Conservation (phyloP, 768 basidiomycete genomes). For the Dendrothele bispora region DNA sequence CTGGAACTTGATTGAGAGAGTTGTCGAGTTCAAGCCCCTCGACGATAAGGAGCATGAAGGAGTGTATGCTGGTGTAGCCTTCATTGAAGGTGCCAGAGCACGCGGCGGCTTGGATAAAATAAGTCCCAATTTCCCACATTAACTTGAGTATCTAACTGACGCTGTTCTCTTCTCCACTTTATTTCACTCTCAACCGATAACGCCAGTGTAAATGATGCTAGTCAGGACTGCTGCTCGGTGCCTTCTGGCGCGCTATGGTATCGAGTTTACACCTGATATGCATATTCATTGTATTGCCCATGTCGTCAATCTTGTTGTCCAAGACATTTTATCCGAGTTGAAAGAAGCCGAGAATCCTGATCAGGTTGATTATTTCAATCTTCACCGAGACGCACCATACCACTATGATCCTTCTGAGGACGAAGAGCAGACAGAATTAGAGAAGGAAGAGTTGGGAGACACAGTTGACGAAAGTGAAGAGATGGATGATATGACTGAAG, state of each 20-base stretch:
- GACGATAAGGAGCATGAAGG: slow-evolving; percentile 34
- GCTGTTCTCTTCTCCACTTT: slow-evolving; percentile 15
- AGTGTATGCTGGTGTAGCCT: slow-evolving; percentile 26
- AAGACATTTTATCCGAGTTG: slow-evolving; percentile 25
- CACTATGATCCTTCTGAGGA: slow-evolving; percentile 27
- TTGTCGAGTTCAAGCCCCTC: slow-evolving; percentile 32
- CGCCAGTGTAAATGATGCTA: slow-evolving; percentile 32
- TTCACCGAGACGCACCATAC: slow-evolving; percentile 25
- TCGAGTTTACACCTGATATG: slow-evolving; percentile 11
- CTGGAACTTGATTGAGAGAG: slow-evolving; percentile 31
- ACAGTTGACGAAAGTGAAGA: too few relatives aligned
- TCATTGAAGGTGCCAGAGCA: slow-evolving; percentile 20
- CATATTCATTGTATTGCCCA: slow-evolving; percentile 35
- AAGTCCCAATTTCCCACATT: slow-evolving; percentile 15
- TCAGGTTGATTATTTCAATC: slow-evolving; percentile 22
- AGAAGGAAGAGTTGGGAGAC: slow-evolving; percentile 17
- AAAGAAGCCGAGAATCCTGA: slow-evolving; percentile 27
- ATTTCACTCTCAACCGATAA: slow-evolving; percentile 30
- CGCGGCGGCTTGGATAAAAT: slow-evolving; percentile 33
- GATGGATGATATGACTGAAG: too few relatives aligned
- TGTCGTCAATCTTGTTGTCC: slow-evolving; percentile 36
- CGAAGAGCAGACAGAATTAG: slow-evolving; percentile 17
- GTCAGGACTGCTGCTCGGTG: slow-evolving; percentile 16
- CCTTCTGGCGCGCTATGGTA: slow-evolving; percentile 18
- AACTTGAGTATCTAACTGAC: slow-evolving; percentile 6